These are phyloP conservation scores for Hortaea sp. DNA, from an alignment of 2,329 filamentous ascomycete species.

Conservation along the genomic window DNA sequence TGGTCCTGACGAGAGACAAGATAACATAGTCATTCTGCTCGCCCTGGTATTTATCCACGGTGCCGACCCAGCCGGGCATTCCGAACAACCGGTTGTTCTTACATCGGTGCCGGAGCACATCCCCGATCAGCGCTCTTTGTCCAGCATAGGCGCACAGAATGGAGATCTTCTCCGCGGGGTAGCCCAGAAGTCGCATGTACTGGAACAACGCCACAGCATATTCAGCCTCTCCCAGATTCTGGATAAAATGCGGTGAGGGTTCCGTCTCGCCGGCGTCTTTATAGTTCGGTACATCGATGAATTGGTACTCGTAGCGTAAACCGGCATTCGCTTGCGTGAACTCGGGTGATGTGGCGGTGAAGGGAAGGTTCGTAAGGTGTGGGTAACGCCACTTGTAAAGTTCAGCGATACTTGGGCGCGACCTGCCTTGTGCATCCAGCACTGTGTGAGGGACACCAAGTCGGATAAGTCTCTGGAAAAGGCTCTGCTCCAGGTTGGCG, in stretches of 20 bases:
- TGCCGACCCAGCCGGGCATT: conserved; percentile 78
- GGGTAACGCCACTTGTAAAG: conserved; percentile 93
- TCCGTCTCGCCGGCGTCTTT: conserved; percentile 81
- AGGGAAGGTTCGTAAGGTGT: conserved; percentile 66
- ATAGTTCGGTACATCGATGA: conserved; percentile 90
- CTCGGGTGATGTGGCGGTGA: conserved; percentile 57
- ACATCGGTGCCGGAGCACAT: conserved; percentile 77
- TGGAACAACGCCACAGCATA: conserved; percentile 92
- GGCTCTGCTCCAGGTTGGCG: conserved; percentile 88
- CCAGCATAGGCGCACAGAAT: conserved; percentile 93
- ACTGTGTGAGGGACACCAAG: conserved; percentile 84
- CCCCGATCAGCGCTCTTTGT: conserved; percentile 75
- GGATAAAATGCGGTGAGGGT: conserved; percentile 87
- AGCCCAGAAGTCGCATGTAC: conserved; percentile 94
- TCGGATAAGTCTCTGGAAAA: conserved; percentile 84
- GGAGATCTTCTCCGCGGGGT: conserved; percentile 71
- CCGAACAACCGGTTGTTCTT: conserved; percentile 77
- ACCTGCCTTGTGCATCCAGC: conserved; percentile 87
- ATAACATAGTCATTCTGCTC: conserved; percentile 99
- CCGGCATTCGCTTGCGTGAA: conserved; percentile 80
- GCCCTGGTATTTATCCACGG: conserved; percentile 97
- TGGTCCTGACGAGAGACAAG: conserved; percentile 82
- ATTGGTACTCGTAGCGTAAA: conserved; percentile 90
- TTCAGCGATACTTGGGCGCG: conserved; percentile 73
- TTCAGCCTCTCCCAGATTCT: conserved; percentile 93